These are phyloP conservation scores for Trichoderma erinaceum DNA, from an alignment of 495 filamentous ascomycete species.

Conservation along the genomic window DNA sequence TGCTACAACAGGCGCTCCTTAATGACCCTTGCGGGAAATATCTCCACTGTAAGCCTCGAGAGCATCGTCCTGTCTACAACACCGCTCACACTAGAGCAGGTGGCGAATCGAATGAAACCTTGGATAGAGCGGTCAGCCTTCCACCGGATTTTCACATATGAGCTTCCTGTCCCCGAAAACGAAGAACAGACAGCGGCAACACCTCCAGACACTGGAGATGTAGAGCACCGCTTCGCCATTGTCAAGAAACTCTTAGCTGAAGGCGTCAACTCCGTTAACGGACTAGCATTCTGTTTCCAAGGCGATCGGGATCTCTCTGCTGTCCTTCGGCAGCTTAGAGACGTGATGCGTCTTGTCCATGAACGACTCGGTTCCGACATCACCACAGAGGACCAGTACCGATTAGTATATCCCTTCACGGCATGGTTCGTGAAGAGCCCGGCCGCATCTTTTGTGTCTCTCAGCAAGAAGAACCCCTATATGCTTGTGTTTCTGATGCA, in stretches of 20 bases:
- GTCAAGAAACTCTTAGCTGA: background rate
- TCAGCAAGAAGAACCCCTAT: background rate
- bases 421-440: slow-evolving; percentile 3
- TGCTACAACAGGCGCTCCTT: background rate
- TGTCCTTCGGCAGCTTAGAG: background rate
- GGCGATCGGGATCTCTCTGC: background rate
- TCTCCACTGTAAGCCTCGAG: background rate
- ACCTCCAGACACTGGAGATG: background rate
- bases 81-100: background rate
- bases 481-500: slow-evolving; percentile 1
- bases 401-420: slow-evolving; percentile 1
- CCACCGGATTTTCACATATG: slow-evolving; percentile 1
- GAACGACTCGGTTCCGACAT: slow-evolving; percentile 1
- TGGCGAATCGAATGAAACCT: background rate
- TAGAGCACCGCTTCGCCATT: background rate
- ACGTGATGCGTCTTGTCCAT: slow-evolving; percentile 1
- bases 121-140: background rate
- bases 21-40: background rate
- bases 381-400: background rate
- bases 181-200: background rate
- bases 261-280: background rate
- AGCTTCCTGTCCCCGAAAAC: background rate
- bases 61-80: background rate
- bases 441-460: background rate
- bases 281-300: background rate